phyloP scores from a whole-genome alignment of 331 rosid species.

The Erythrophleum ivorense region DNA sequence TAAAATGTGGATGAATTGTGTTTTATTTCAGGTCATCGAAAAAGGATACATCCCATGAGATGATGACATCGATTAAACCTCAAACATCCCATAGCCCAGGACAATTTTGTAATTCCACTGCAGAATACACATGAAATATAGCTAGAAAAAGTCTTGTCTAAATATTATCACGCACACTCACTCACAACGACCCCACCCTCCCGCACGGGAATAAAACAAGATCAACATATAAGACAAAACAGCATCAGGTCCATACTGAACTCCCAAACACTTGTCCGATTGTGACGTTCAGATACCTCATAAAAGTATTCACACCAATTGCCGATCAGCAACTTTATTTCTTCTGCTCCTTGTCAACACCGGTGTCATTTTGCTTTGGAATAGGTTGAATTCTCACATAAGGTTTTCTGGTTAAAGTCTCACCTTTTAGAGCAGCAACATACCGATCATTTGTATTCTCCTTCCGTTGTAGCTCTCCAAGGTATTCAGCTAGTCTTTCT shows the following conservation, averaged over 20 bases:
- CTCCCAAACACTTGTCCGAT: neutral
- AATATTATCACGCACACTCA: neutral
- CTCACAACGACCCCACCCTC: neutral
- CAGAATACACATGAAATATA: neutral
- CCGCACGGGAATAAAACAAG: neutral
- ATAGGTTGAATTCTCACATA: conserved; percentile 89
- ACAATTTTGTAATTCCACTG: neutral
- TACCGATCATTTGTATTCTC: conserved; percentile 93
- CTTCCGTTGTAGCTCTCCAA: conserved; percentile 89
- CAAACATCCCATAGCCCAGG: neutral
- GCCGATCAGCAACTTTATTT: conserved; percentile 47
- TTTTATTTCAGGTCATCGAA: neutral
- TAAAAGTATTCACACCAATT: conserved; percentile 26
- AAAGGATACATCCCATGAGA: neutral
- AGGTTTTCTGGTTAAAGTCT: conserved; percentile 85
- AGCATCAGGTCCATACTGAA: neutral
- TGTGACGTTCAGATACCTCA: neutral
- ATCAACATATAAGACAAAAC: neutral
- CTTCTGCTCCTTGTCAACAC: conserved; percentile 44
- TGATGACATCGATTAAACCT: neutral
- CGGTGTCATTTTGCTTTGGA: conserved; percentile 48
- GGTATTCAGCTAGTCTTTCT: conserved; percentile 86
- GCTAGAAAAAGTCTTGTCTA: neutral
- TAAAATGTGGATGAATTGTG: neutral
- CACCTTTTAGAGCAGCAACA: conserved; percentile 87